Base-by-base conservation (phyloP, 2,329 filamentous ascomycete species). In the Stemphylium beticola region DNA sequence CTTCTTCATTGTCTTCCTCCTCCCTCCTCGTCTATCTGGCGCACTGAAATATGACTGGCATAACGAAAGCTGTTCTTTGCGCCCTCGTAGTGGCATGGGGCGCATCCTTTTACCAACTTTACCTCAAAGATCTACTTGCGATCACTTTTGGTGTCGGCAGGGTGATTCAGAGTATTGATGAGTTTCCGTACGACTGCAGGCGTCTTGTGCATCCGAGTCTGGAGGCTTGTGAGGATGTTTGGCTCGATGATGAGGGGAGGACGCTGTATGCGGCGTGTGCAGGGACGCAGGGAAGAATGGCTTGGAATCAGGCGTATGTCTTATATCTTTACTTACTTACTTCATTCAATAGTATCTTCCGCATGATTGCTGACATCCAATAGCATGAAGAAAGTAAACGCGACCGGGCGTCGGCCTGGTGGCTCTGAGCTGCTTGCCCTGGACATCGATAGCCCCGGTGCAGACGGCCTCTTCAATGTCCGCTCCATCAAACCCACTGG, bases 141-240 rank as follows among this genome's bases (percentile, higher is more conserved):
- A 57, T 57, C 8, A 65, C 60, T 0, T 43, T 70, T 9, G 70
- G 69, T n/a, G 17, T 70, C 18, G 64, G 69, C 4, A 66, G 70
- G 22, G 53, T 62, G 12, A 63, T 68, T 4, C 67, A 72, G 39
- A 50, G 45, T 14, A 64, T 71, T 17, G 66, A 70, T 7, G 67
- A 72, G 14, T 72, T 71, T 33, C 66, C 69, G 7, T 72, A 61
- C 38, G 45, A 53, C 3, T 72, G 69, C 41, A 55, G 62, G 10
- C 61, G 65, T 14, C 36, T 72, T 4, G 49, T 58, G 22, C 61
- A 72, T 51, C 58, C 67, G 9, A 57, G 58, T 3, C 46, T 73
- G 14, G 63, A 71, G 38, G 69, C 59, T 4, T 72, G 69, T 39
- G 70, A 72, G 49, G 69, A 73, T 36, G 37, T 73, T 3, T 73